Percentiles rank a stretch among this genome's conserved stretches.
Evolutionary conservation across 1,284 basidiomycete genomes (phyloP).

Genomic region (Tilletia setariae): DNA sequence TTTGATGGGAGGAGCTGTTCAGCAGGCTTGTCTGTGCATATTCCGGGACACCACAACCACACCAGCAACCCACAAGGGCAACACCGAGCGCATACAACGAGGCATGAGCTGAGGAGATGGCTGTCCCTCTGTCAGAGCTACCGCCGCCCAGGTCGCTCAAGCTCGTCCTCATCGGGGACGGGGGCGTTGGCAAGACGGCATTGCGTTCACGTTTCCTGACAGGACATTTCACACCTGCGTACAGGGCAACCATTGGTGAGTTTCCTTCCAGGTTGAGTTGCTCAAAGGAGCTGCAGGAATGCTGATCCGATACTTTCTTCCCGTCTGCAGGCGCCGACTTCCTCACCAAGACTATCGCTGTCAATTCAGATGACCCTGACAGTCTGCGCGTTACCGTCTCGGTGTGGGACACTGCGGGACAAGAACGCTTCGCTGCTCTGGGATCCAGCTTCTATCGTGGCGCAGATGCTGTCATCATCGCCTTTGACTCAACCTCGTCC

Average conservation of each 20-base stretch:
- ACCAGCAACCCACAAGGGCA: too few species aligned
- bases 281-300: background rate
- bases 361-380: conserved; percentile 13
- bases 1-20: too few species aligned
- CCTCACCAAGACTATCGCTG: conserved; percentile 33
- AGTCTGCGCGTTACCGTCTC: conserved; percentile 15
- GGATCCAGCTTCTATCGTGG: conserved; percentile 47
- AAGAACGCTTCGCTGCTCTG: conserved; percentile 48
- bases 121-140: background rate
- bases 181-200: conserved; percentile 39
- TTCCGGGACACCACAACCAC: background rate
- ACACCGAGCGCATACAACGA: background rate
- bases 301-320: background rate
- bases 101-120: background rate
- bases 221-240: conserved; percentile 29
- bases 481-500: conserved; percentile 29
- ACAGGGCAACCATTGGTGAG: conserved; percentile 39
- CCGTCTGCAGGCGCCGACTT: conserved; percentile 33
- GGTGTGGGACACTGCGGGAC: conserved; percentile 38
- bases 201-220: conserved; percentile 37
- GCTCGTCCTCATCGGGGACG: conserved; percentile 46
- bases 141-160: conserved; percentile 30
- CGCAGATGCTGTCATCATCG: conserved; percentile 44
- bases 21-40: background rate
- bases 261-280: background rate